phyloP scores from a whole-genome alignment of 1,284 basidiomycete species.

The Schizophyllum amplum region DNA sequence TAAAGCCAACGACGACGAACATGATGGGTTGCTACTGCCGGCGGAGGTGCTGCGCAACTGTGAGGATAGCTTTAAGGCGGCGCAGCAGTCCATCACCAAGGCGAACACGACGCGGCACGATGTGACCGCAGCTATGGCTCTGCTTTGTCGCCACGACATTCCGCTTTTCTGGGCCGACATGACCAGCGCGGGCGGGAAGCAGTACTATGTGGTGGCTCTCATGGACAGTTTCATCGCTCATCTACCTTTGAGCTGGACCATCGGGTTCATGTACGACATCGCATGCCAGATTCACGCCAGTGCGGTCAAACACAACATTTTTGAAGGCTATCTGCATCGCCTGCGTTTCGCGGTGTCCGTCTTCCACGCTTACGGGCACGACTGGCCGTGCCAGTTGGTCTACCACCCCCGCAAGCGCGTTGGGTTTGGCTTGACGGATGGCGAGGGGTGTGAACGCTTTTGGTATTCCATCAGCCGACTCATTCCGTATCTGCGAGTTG shows the following conservation, averaged over 20 bases:
- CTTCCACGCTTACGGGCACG: conserved; percentile 27
- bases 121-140: conserved; percentile 24
- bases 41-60: conserved; percentile 20
- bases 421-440: conserved; percentile 25
- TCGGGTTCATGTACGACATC: conserved; percentile 24
- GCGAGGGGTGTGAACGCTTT: conserved; percentile 27
- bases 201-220: conserved; percentile 20
- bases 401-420: conserved; percentile 22
- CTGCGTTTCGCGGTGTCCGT: conserved; percentile 20
- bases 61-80: conserved; percentile 25
- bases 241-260: conserved; percentile 14
- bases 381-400: conserved; percentile 24
- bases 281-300: conserved; percentile 20
- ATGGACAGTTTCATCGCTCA: conserved; percentile 18
- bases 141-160: conserved; percentile 25
- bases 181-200: conserved; percentile 22
- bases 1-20: too few relatives aligned
- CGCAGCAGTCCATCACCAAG: conserved; percentile 22
- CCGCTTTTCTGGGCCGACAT: conserved; percentile 24
- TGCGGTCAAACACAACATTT: conserved; percentile 19
- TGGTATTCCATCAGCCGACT: conserved; percentile 22
- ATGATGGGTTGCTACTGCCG: neutral
- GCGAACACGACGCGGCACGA: conserved; percentile 22
- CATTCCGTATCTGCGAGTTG: conserved; percentile 19
- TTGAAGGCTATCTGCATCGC: conserved; percentile 13